Evolutionary conservation across 164 flowering plant genomes (phyloP), one percentile per base, ranked within the genome.

Genomic region (Annona squamosa): DNA sequence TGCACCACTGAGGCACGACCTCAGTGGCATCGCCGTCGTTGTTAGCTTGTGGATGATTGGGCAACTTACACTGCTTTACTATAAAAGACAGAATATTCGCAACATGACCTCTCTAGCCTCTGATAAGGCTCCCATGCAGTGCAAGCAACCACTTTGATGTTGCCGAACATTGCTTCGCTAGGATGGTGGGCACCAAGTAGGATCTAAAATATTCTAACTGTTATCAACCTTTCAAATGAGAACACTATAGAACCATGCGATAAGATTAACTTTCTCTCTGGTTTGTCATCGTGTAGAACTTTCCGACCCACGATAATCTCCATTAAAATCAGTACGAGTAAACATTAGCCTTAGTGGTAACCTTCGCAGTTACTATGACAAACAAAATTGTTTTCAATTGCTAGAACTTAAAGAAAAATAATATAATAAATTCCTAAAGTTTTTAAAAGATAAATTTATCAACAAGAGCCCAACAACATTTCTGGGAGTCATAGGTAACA

Each of bases 61-160:
- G 4, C 18, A 87, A 88, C 67, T 76, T 87, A 88, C 90, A 87
- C 72, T 81, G 85, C 46, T 87, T 82, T n/a, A 87, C 86, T 43
- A 85, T 82, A 16, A 88, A 86, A 18, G 78, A 79, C 67, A 87
- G 71, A 13, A 82, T 73, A 46, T 81, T 85, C 3, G 85, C 89
- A 1, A 80, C 86, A 52, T 87, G 88, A 7, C 87, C 84, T 85
- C 70, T 83, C 87, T 0, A 87, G 89, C 70, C 87, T 83, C 65
- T 85, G 88, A 70, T 70, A 52, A 43, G 88, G 87, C 62, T 87
- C 88, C 0, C 88, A 83, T 5, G 85, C 81, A 4, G 86, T 85
- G 78, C 90, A 87, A 68, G 87, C 81, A 12, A 85, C 88, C 56
- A 63, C 79, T 70, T 79, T 74, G 18, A 87, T 84, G 82, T 76